Conservation (phyloP, 176 grass and related monocot species). For the Ensete ventricosum region DNA sequence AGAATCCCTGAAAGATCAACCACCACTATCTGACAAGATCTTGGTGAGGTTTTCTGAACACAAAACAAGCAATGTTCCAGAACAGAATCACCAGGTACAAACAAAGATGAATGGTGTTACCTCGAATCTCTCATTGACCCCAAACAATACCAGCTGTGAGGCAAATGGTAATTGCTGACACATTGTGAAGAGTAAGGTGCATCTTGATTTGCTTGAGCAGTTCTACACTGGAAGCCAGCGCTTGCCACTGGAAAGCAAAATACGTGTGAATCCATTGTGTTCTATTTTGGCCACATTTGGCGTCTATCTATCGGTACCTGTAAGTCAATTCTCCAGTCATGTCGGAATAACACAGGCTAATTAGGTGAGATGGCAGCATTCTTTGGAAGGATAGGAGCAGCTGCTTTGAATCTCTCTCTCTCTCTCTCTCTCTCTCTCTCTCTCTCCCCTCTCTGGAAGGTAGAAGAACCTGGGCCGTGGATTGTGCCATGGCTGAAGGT, state of each 20-base stretch:
- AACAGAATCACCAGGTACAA: slow-evolving; percentile 21
- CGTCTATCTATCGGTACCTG: neutral
- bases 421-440: too few relatives aligned
- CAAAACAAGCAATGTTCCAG: slow-evolving; percentile 24
- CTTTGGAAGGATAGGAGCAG: neutral
- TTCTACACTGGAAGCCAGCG: neutral
- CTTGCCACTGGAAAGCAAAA: neutral
- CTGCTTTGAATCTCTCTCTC: neutral
- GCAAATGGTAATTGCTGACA: slow-evolving; percentile 31
- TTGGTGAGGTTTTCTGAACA: slow-evolving; percentile 27
- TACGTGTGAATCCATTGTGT: neutral
- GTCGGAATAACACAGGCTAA: neutral
- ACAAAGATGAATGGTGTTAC: slow-evolving; percentile 29
- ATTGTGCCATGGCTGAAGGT: neutral
- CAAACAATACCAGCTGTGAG: slow-evolving; percentile 17
- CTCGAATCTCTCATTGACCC: slow-evolving; percentile 2
- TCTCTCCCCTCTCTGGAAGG: too few relatives aligned
- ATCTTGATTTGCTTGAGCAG: neutral
- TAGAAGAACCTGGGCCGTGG: too few relatives aligned
- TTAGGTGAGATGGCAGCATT: neutral
- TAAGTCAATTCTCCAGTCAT: neutral
- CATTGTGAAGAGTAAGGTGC: neutral
- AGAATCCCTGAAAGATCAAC: slow-evolving; percentile 39
- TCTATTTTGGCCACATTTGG: neutral
- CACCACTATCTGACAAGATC: slow-evolving; percentile 24